Evolutionary conservation across 1,139 yeast genomes (phyloP), one percentile per base, ranked within the genome.

Genomic region (Magnusiomyces suaveolens): DNA sequence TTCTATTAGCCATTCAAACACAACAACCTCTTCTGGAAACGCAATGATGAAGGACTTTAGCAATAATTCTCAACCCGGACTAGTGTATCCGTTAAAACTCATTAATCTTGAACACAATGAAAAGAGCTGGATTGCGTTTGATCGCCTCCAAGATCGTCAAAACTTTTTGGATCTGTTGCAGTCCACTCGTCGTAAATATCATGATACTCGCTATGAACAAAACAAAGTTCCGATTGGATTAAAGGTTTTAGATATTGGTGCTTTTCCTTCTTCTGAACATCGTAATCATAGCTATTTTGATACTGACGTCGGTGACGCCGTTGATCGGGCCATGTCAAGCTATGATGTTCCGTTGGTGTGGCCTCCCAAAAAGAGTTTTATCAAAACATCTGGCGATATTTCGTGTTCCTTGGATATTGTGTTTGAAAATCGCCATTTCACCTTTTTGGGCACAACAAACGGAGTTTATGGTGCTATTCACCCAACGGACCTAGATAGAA

Each of bases 31-130:
- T 46, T 3, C 52, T 43, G 43, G 32, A 8, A 33, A 33, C 29
- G 38, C 46, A 33, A 41, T 41, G 46, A 48, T 12, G 36, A 43
- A 33, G 38, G 50, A 47, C 21, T 10, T 36, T 10, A 23, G 43
- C 18, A 24, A 47, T 14, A 43, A 51, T 20, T n/a, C 46, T 2
- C 54, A 56, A 25, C 51, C 47, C 38, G 51, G 36, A 21, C 44
- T 52, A 4, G 46, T 53, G 8, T 56, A 51, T 47, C 56, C 56
- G 6, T 43, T 56, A 20, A 53, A 52, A 39, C n/a, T 56, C 4
- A 51, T 52, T 12, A 53, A 56, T 47, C 36, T 56, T 21, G 51
- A 54, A 39, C 50, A 44, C n/a, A 54, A 52, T 23, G 53, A 56
- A 20, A 49, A 51, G 46, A 51, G 43, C 29, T 23, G 29, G 25